phyloP scores from a whole-genome alignment of 179 eudicot species.

The Dionaea muscipula region DNA sequence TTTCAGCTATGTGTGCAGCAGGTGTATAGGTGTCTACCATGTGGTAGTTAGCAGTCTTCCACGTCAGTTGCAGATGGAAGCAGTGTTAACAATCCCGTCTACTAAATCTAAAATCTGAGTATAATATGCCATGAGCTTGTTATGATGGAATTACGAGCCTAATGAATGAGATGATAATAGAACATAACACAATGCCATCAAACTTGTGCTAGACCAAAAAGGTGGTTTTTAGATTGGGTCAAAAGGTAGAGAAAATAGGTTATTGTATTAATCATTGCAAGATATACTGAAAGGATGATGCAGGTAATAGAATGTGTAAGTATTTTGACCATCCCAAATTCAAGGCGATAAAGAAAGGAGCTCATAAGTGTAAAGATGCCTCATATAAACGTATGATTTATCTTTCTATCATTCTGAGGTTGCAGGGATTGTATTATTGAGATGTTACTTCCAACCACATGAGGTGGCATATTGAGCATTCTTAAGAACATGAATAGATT shows the following conservation, averaged over 20 bases:
- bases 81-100: no score
- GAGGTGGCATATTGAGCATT: conserved; percentile 3
- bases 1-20: no score
- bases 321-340: background rate
- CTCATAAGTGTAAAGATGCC: background rate
- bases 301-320: background rate
- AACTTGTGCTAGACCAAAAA: background rate
- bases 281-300: background rate
- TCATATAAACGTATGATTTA: background rate
- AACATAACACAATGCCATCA: background rate
- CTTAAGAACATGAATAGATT: background rate
- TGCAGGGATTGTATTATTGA: background rate
- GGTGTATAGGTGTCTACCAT: no score
- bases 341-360: background rate
- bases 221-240: background rate
- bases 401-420: background rate
- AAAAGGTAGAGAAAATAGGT: background rate
- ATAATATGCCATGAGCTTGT: no score
- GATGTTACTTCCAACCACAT: background rate
- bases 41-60: no score
- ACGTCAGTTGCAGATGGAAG: no score
- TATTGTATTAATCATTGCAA: background rate
- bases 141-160: no score
- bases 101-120: no score
- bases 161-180: no score